Percentiles rank a stretch among this genome's conserved stretches.
phyloP scores from a whole-genome alignment of 2,329 filamentous ascomycete genomes.

The Orbilia quercus region DNA sequence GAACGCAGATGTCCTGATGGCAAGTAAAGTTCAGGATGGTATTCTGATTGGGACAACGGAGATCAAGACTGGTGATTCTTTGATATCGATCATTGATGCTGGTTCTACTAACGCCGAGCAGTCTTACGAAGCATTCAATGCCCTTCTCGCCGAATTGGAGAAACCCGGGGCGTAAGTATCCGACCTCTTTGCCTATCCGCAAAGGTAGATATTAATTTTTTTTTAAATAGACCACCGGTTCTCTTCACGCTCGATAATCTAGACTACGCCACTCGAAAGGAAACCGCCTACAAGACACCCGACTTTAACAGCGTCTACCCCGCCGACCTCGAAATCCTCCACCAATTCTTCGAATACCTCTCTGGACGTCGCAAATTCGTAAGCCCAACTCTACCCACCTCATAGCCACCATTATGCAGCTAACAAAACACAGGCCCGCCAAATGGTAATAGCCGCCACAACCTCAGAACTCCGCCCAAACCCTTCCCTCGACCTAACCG shows the following conservation, averaged over 20 bases:
- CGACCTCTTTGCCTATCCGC: not conserved
- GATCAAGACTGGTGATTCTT: conserved; percentile 29
- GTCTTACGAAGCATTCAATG: conserved; percentile 58
- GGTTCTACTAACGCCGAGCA: conserved; percentile 55
- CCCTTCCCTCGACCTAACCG: conserved; percentile 61
- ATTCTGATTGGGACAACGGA: conserved; percentile 29
- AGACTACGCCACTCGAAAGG: conserved; percentile 78
- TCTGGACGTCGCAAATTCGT: conserved; percentile 69
- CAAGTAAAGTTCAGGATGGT: conserved; percentile 16
- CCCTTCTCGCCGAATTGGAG: conserved; percentile 57
- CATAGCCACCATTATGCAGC: conserved; percentile 23
- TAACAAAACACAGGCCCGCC: conserved; percentile 67
- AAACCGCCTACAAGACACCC: conserved; percentile 77
- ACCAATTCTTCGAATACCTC: conserved; percentile 79
- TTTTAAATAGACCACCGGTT: conserved; percentile 71
- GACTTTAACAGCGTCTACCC: conserved; percentile 81
- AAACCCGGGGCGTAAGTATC: conserved; percentile 56
- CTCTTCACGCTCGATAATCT: conserved; percentile 83
- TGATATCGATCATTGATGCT: conserved; percentile 50
- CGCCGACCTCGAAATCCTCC: conserved; percentile 81
- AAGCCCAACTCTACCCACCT: no score
- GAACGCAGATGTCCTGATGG: conserved; percentile 70
- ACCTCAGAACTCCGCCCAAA: conserved; percentile 67
- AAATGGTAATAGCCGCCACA: conserved; percentile 76
- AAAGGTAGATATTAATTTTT: conserved; percentile 34